phyloP scores from a whole-genome alignment of 1,284 basidiomycete species.

The Sparassis latifolia region DNA sequence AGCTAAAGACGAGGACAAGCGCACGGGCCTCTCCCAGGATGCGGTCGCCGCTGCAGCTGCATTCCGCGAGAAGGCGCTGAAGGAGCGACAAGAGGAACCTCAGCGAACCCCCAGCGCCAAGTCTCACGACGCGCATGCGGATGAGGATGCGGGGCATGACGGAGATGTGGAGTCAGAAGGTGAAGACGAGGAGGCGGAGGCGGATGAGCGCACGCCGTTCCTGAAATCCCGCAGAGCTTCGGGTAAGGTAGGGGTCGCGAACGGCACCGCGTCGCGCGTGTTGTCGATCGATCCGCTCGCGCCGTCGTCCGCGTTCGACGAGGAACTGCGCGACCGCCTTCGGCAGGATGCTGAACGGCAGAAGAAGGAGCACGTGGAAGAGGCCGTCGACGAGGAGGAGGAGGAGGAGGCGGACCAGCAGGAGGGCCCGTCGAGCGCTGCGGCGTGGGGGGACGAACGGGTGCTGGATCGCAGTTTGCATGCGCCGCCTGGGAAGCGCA shows the following conservation, averaged over 20 bases:
- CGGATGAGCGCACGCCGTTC: conserved; percentile 38
- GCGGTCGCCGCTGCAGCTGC: conserved; percentile 78
- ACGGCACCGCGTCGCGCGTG: conserved; percentile 26
- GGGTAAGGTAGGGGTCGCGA: conserved; percentile 6
- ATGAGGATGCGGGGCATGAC: conserved; percentile 7
- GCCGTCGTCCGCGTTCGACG: conserved; percentile 76
- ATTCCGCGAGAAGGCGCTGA: conserved; percentile 74
- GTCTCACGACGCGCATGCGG: conserved; percentile 3
- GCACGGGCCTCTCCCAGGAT: conserved; percentile 66
- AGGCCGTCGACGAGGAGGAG: conserved; percentile 26
- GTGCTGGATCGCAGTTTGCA: conserved; percentile 69
- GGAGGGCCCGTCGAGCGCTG: conserved; percentile 33
- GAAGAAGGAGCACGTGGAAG: conserved; percentile 13
- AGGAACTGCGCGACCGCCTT: conserved; percentile 64
- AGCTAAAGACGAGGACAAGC: conserved; percentile 73
- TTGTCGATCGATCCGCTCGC: conserved; percentile 82
- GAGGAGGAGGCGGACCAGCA: conserved; percentile 33
- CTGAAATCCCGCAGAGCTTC: conserved; percentile 23
- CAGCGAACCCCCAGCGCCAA: conserved; percentile 6
- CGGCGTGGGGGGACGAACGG: conserved; percentile 35
- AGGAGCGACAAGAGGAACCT: conserved; percentile 33
- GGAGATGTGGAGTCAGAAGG: conserved; percentile 21
- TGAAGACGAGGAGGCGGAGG: conserved; percentile 28
- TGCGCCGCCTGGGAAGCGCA: conserved; percentile 84
- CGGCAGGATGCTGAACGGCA: conserved; percentile 28